Conservation (phyloP, 345 rosid species). For the Ceriops decandra region DNA sequence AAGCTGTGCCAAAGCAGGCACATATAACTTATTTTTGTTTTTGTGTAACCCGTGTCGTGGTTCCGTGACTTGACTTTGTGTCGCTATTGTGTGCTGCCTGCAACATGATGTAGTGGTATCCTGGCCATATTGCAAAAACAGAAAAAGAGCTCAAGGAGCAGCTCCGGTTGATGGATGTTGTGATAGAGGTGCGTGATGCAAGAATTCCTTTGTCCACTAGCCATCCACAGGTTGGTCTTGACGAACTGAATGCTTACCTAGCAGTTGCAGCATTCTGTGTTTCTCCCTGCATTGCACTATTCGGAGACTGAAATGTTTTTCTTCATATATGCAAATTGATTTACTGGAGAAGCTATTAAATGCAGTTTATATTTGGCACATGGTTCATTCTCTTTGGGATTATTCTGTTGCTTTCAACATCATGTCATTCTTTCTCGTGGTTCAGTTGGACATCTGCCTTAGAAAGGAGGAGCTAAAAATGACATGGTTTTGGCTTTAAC, state of each 20-base stretch:
- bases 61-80: neutral
- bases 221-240: slow-evolving; percentile 67
- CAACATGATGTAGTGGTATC: slow-evolving; percentile 70
- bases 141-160: slow-evolving; percentile 90
- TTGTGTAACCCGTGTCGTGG: neutral
- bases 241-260: neutral
- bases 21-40: no score
- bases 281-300: neutral
- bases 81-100: slow-evolving; percentile 1
- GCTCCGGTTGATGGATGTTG: slow-evolving; percentile 93
- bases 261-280: neutral
- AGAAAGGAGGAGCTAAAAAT: neutral
- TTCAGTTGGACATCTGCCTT: neutral
- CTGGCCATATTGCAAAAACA: slow-evolving; percentile 94
- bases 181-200: slow-evolving; percentile 87
- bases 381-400: neutral
- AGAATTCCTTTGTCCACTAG: slow-evolving; percentile 84
- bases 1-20: no score
- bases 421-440: neutral
- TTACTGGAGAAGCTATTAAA: neutral
- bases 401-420: slow-evolving; percentile 5
- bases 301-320: neutral
- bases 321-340: neutral
- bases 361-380: neutral
- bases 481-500: neutral